These are phyloP conservation scores for Globisporangium heterothallicum DNA, from an alignment of 352 stramenopile genomes.

Conservation along the genomic window DNA sequence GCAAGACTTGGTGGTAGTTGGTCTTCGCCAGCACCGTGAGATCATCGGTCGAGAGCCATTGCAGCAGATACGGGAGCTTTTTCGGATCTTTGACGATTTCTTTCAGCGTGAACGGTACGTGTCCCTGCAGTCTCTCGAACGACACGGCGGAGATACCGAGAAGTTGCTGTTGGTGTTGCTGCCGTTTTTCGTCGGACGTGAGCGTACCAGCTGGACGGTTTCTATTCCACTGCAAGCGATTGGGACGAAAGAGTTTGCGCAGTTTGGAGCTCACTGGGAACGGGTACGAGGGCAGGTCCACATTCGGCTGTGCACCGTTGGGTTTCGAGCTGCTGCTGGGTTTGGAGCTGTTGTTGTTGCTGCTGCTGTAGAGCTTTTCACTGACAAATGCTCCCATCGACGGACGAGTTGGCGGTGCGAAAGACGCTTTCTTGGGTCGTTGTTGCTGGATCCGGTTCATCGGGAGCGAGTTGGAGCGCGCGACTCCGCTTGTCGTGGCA, in stretches of 20 bases:
- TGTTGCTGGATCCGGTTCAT: constrained; percentile 19
- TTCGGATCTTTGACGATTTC: constrained; percentile 85
- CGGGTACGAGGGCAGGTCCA: constrained; percentile 26
- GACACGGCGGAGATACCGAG: constrained; percentile 46
- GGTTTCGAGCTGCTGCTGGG: not conserved
- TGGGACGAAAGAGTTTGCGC: constrained; percentile 65
- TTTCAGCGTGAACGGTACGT: constrained; percentile 78
- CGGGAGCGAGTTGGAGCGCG: constrained; percentile 29
- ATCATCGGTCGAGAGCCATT: constrained; percentile 63
- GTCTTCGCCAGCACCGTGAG: constrained; percentile 23
- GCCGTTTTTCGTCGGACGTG: constrained; percentile 7
- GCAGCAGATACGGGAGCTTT: constrained; percentile 76
- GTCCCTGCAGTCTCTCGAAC: constrained; percentile 68
- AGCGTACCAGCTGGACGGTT: constrained; percentile 6
- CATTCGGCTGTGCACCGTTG: not conserved
- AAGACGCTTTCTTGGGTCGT: constrained; percentile 26
- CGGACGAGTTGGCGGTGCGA: constrained; percentile 10
- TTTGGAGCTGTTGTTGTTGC: not conserved
- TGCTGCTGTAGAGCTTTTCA: not conserved
- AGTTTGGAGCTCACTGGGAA: constrained; percentile 77
- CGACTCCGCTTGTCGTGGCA: too few species aligned
- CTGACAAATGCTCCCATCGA: not conserved
- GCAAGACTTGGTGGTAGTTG: constrained; percentile 79
- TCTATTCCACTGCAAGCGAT: constrained; percentile 54
- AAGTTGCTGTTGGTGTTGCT: constrained; percentile 42